Evolutionary conservation across 495 filamentous ascomycete species (phyloP).

Genomic region (Letharia lupina): DNA sequence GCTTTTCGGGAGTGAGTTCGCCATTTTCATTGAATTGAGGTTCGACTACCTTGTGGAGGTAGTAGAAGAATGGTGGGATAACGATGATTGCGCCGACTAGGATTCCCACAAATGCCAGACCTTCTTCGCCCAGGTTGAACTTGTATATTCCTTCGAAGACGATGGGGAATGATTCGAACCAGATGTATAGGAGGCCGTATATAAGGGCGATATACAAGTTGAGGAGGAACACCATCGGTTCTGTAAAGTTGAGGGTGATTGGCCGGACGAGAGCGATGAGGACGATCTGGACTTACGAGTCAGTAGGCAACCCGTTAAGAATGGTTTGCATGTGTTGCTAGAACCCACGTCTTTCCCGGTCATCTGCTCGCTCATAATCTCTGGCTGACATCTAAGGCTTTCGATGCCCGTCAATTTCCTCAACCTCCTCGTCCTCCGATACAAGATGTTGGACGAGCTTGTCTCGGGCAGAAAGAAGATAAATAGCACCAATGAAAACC

Average conservation of each 20-base stretch:
- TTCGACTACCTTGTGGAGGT: slow-evolving; percentile 35
- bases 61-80: slow-evolving; percentile 41
- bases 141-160: slow-evolving; percentile 43
- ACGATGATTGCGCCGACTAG: slow-evolving; percentile 36
- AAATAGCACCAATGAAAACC: slow-evolving; percentile 28
- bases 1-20: slow-evolving; percentile 36
- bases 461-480: slow-evolving; percentile 29
- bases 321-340: not conserved
- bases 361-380: slow-evolving; percentile 34
- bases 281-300: slow-evolving; percentile 8
- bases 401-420: slow-evolving; percentile 32
- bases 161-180: slow-evolving; percentile 51
- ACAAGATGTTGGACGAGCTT: slow-evolving; percentile 28
- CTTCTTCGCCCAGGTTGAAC: slow-evolving; percentile 40
- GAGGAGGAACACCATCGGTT: slow-evolving; percentile 44
- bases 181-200: slow-evolving; percentile 49
- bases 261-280: slow-evolving; percentile 37
- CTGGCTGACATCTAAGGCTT: slow-evolving; percentile 32
- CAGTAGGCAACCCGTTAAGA: not conserved
- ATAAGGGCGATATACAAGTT: slow-evolving; percentile 49
- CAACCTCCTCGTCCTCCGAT: slow-evolving; percentile 26
- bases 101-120: slow-evolving; percentile 45
- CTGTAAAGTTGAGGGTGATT: slow-evolving; percentile 37
- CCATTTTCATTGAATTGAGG: slow-evolving; percentile 35
- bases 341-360: slow-evolving; percentile 27